A percentile compares a stretch with the other conserved stretches of the same genome.
Conservation (phyloP, 768 basidiomycete genomes). For the Termitomyces sp. region DNA sequence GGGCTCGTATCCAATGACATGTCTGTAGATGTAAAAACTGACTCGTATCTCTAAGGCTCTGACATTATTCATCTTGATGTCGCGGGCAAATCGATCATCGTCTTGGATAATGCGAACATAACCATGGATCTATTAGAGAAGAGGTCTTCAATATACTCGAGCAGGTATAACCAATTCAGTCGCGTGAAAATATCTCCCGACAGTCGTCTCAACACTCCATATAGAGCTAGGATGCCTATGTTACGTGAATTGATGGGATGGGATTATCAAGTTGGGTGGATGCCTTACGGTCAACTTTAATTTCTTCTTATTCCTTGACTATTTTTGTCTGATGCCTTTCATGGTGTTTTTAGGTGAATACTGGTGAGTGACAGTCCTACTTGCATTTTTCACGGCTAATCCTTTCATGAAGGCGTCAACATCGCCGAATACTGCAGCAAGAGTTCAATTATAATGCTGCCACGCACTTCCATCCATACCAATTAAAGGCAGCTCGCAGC, state of each 20-base stretch:
- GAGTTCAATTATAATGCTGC: slow-evolving; percentile 17
- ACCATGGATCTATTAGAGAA: slow-evolving; percentile 20
- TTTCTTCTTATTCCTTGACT: not conserved
- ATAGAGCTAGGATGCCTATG: slow-evolving; percentile 14
- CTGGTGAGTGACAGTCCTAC: not conserved
- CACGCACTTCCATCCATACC: slow-evolving; percentile 15
- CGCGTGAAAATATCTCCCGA: not conserved
- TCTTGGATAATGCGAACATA: slow-evolving; percentile 17
- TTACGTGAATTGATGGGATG: slow-evolving; percentile 20
- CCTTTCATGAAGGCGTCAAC: slow-evolving; percentile 15
- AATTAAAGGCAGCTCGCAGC: slow-evolving; percentile 14
- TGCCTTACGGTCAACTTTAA: slow-evolving; percentile 10
- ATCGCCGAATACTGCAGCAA: slow-evolving; percentile 18
- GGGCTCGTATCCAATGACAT: not conserved
- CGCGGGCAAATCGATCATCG: slow-evolving; percentile 16
- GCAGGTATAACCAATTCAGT: not conserved
- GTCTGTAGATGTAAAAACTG: not conserved
- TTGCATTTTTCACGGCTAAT: not conserved
- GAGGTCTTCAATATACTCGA: slow-evolving; percentile 18
- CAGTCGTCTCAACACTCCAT: not conserved
- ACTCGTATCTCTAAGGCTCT: slow-evolving; percentile 7
- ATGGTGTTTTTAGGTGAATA: slow-evolving; percentile 3
- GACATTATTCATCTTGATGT: slow-evolving; percentile 21
- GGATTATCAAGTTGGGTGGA: slow-evolving; percentile 12
- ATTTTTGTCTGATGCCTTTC: not conserved